A percentile compares a stretch with the other conserved stretches of the same genome.
phyloP scores from a whole-genome alignment of 164 flowering plant species.

The Hamamelis virginiana region DNA sequence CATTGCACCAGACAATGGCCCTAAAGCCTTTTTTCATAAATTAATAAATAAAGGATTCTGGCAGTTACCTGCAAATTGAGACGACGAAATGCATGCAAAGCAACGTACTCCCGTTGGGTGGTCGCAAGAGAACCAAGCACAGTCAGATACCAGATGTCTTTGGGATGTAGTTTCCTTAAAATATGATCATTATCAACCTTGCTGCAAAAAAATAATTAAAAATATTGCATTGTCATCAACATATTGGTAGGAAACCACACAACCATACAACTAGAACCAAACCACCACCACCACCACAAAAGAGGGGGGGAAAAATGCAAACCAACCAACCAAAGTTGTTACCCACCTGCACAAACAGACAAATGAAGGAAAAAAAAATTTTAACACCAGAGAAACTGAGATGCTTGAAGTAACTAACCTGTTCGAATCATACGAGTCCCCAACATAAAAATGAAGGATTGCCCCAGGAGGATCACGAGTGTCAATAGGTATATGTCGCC shows the following conservation, averaged over 20 bases:
- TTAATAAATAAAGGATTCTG: not conserved
- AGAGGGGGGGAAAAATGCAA: no score
- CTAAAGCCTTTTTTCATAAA: no score
- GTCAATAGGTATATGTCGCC: conserved; percentile 77
- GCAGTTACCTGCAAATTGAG: conserved; percentile 71
- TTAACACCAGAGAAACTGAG: not conserved
- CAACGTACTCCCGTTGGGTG: conserved; percentile 93
- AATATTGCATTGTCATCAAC: not conserved
- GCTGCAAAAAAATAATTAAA: conserved; percentile 32
- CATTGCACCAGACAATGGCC: no score
- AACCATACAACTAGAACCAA: not conserved
- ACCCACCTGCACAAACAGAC: no score
- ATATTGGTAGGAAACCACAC: not conserved
- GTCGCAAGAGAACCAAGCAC: conserved; percentile 96
- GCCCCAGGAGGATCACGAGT: conserved; percentile 88
- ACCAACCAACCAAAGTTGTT: no score
- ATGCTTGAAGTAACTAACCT: conserved; percentile 48
- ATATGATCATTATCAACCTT: conserved; percentile 68
- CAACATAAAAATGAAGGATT: conserved; percentile 91
- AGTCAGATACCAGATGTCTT: conserved; percentile 76
- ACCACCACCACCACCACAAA: not conserved
- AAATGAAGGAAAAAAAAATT: not conserved
- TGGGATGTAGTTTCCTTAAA: conserved; percentile 70
- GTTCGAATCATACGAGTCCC: conserved; percentile 71
- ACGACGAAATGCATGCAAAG: conserved; percentile 92